Base-by-base conservation (phyloP, 805 yeast species). In the Lipomyces japonicus region DNA sequence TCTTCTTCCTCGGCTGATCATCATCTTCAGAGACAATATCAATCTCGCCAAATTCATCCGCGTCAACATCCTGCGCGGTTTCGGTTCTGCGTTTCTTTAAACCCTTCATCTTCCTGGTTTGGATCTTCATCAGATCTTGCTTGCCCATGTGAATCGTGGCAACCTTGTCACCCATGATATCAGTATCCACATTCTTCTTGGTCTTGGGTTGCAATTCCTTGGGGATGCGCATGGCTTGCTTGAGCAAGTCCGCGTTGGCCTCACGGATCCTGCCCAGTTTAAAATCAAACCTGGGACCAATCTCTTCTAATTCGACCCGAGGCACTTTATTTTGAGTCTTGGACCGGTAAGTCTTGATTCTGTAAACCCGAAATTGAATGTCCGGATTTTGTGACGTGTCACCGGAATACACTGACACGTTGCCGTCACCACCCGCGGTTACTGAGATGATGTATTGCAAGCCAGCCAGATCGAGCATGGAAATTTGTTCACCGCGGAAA, bases 31-130 rank as follows among this genome's bases (percentile, higher is more conserved):
- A 45, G 3, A 40, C 46, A 24, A 51, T 42, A 21, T 34, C 37
- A 34, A 51, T 39, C 26, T 50, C 55, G 19, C 42, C 58, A 44
- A 46, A 36, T 24, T 44, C 49, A 14, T 68, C 71, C n/a, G n/a
- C n/a, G 44, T 70, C 77, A 25, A 63, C 71, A 7, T 67, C 75
- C 38, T 71, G 72, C 39, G 38, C 43, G 25, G 67, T 71, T 10
- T 28, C 32, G 12, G 32, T 10, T 34, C 16, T 34, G 19, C 78
- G 80, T 48, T 86, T 76, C 73, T 93, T 93, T 65, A 93, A 76
- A 68, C 98, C 98, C 77, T 93, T 93, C 96, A 93, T 88, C 81
- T 93, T 93, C 72, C 98, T 81, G 4, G 98, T 91, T 73, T 93
- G 98, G 67, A 93, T 70, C 68, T 83, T 83, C 65, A 79, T 76